These are phyloP conservation scores for Saccharomycopsis olivae DNA, from an alignment of 805 yeast species.

Conservation along the genomic window DNA sequence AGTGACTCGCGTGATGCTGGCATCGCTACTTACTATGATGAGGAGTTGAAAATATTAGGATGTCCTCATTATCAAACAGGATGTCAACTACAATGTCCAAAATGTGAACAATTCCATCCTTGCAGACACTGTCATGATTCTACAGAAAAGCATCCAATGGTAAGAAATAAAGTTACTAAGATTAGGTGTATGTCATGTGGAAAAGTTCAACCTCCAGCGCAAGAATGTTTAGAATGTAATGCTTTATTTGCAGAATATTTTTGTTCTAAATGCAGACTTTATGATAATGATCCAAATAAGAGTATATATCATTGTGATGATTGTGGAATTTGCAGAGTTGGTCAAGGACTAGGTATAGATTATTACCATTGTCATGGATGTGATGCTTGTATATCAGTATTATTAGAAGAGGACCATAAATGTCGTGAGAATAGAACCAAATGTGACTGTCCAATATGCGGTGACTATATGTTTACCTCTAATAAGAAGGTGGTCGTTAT, in stretches of 20 bases:
- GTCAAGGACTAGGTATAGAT: constrained; percentile 79
- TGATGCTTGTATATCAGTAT: constrained; percentile 79
- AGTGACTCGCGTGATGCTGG: neutral
- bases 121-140: constrained; percentile 83
- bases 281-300: constrained; percentile 71
- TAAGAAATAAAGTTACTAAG: constrained; percentile 48
- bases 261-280: constrained; percentile 69
- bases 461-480: constrained; percentile 80
- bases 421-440: constrained; percentile 85
- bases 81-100: constrained; percentile 74
- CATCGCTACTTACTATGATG: constrained; percentile 30
- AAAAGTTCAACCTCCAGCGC: constrained; percentile 63
- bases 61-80: constrained; percentile 77
- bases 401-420: constrained; percentile 62
- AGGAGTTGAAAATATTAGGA: constrained; percentile 43
- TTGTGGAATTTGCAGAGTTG: constrained; percentile 89
- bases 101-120: constrained; percentile 63
- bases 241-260: constrained; percentile 62
- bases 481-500: constrained; percentile 78
- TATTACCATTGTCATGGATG: constrained; percentile 87
- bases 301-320: constrained; percentile 86
- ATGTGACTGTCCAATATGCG: constrained; percentile 88
- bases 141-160: constrained; percentile 46
- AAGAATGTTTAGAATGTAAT: constrained; percentile 60
- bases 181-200: constrained; percentile 76